Evolutionary conservation across 345 rosid species (phyloP).

Genomic region (Capsella bursapastoris): DNA sequence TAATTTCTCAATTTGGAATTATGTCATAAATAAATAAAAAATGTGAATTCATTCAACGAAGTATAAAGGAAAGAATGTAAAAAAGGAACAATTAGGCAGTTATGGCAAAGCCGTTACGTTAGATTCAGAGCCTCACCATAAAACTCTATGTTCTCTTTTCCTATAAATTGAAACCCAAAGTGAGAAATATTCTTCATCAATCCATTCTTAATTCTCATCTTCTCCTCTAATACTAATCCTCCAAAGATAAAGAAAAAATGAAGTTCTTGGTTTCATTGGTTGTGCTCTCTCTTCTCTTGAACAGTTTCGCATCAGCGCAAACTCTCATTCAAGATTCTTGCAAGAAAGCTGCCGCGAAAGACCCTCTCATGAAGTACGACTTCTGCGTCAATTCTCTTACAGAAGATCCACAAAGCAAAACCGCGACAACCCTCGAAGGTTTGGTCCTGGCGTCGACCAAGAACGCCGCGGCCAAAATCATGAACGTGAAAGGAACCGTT

Average conservation of each 20-base stretch:
- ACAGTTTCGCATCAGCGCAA: constrained; percentile 15
- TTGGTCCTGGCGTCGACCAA: constrained; percentile 36
- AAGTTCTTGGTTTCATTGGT: constrained; percentile 10
- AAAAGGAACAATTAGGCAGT: not conserved
- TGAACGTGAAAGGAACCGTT: constrained; percentile 12
- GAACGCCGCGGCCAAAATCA: constrained; percentile 20
- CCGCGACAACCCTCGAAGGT: constrained; percentile 27
- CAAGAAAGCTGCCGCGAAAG: constrained; percentile 41
- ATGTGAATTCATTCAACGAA: not conserved
- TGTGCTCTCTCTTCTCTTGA: constrained; percentile 13
- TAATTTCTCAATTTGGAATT: too few relatives aligned
- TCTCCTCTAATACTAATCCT: not conserved
- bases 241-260: not conserved
- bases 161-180: not conserved
- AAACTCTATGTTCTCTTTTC: not conserved
- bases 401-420: constrained; percentile 42
- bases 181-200: not conserved
- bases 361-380: constrained; percentile 40
- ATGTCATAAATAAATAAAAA: too few relatives aligned
- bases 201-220: not conserved
- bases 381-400: constrained; percentile 45
- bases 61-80: not conserved
- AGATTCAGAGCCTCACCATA: not conserved
- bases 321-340: constrained; percentile 39
- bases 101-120: not conserved